Evolutionary conservation across 2,329 filamentous ascomycete species (phyloP).

Genomic region (Cladophialophora bantiana): DNA sequence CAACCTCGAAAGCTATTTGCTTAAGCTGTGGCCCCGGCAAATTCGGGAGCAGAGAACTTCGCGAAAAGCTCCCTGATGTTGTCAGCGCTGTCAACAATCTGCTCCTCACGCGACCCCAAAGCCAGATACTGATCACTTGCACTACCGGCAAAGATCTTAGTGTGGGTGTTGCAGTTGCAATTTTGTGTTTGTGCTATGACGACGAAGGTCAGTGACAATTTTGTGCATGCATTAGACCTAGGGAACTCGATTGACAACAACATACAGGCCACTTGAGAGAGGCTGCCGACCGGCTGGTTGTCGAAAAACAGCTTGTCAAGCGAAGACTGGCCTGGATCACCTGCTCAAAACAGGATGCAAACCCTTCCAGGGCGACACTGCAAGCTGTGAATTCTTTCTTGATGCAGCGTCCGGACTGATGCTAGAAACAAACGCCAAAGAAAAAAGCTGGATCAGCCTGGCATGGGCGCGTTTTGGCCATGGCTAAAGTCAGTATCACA

Average conservation of each 20-base stretch:
- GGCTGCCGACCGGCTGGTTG: constrained; percentile 37
- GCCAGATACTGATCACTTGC: constrained; percentile 68
- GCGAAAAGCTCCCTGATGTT: constrained; percentile 69
- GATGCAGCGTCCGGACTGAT: constrained; percentile 62
- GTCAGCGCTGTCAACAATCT: constrained; percentile 60
- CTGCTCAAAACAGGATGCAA: constrained; percentile 76
- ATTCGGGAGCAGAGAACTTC: constrained; percentile 81
- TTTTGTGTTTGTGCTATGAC: constrained; percentile 76
- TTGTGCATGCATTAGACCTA: neutral
- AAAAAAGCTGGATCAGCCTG: neutral
- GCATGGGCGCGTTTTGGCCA: neutral
- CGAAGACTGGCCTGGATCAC: constrained; percentile 82
- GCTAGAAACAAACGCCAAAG: neutral
- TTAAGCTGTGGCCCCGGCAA: constrained; percentile 76
- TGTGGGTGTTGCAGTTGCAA: constrained; percentile 75
- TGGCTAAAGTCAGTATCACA: neutral
- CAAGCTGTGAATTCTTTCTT: constrained; percentile 92
- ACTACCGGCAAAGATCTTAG: constrained; percentile 81
- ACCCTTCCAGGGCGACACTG: constrained; percentile 82
- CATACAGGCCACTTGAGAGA: constrained; percentile 24
- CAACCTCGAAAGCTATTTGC: constrained; percentile 53
- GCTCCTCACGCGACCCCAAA: constrained; percentile 43
- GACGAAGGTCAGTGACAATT: constrained; percentile 61
- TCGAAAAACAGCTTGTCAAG: constrained; percentile 80
- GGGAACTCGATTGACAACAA: constrained; percentile 12